phyloP scores from a whole-genome alignment of 1,284 basidiomycete genomes.

The Rhodotorula glutinis region DNA sequence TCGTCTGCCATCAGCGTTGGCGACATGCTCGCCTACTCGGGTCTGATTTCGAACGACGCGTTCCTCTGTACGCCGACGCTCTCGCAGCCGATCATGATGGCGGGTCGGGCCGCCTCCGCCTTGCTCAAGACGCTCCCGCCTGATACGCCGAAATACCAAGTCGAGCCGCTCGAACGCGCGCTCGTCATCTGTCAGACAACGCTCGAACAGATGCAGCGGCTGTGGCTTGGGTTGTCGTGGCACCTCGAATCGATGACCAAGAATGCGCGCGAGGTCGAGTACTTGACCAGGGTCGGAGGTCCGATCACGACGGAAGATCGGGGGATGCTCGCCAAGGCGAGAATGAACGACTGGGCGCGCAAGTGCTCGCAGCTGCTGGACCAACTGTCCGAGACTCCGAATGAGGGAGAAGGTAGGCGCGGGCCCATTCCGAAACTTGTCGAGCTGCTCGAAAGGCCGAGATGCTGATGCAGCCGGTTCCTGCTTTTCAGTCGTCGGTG shows the following conservation, averaged over 20 bases:
- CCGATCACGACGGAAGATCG: slow-evolving; percentile 4
- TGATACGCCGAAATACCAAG: neutral
- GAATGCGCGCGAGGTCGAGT: slow-evolving; percentile 3
- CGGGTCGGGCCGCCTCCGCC: slow-evolving; percentile 2
- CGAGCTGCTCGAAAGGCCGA: too few relatives aligned
- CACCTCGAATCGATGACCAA: slow-evolving; percentile 7
- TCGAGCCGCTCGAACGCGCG: slow-evolving; percentile 15
- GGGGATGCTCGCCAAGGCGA: slow-evolving; percentile 9
- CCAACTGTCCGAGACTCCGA: neutral
- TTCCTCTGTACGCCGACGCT: slow-evolving; percentile 10
- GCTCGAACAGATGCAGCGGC: slow-evolving; percentile 7
- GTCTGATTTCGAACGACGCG: slow-evolving; percentile 8
- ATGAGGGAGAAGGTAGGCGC: neutral
- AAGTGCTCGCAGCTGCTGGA: slow-evolving; percentile 7
- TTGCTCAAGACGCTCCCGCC: neutral
- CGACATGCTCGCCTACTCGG: slow-evolving; percentile 18
- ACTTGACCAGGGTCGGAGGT: slow-evolving; percentile 2
- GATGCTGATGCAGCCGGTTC: too few relatives aligned
- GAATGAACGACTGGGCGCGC: slow-evolving; percentile 6
- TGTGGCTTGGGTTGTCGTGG: slow-evolving; percentile 13
- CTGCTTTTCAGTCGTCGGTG: neutral
- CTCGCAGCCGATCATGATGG: slow-evolving; percentile 20
- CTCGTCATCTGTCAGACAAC: slow-evolving; percentile 6
- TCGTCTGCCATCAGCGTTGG: slow-evolving; percentile 9
- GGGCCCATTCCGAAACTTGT: too few relatives aligned